A percentile compares a stretch with the other conserved stretches of the same genome.
Conservation (phyloP, 2,329 filamentous ascomycete species). For the Diaporthe capsici region DNA sequence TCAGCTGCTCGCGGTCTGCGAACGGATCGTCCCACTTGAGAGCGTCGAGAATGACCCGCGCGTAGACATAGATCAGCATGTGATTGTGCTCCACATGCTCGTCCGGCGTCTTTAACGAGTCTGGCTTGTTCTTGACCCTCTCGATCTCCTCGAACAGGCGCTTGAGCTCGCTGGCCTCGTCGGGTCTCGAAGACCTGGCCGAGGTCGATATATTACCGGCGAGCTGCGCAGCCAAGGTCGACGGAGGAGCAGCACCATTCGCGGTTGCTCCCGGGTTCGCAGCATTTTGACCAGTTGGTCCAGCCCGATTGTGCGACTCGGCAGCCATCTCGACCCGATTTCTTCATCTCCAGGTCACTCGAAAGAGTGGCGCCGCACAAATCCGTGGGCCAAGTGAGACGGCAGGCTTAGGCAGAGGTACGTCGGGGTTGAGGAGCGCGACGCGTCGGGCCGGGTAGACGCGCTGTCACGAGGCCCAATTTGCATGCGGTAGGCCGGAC, state of each 20-base stretch:
- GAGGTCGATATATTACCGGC: constrained; percentile 83
- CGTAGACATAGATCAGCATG: constrained; percentile 87
- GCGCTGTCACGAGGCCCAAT: constrained; percentile 34
- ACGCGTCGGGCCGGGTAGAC: constrained; percentile 31
- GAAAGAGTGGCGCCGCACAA: constrained; percentile 23
- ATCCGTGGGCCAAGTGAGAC: neutral
- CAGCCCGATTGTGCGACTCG: constrained; percentile 25
- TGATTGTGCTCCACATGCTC: constrained; percentile 84
- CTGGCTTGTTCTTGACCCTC: constrained; percentile 65
- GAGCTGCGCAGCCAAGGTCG: constrained; percentile 89
- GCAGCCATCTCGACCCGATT: constrained; percentile 35
- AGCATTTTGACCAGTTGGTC: constrained; percentile 30
- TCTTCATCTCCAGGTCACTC: constrained; percentile 26
- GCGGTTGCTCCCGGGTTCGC: constrained; percentile 35
- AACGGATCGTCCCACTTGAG: constrained; percentile 79
- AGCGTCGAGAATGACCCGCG: constrained; percentile 82
- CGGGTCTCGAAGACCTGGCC: constrained; percentile 71
- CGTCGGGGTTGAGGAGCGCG: constrained; percentile 13
- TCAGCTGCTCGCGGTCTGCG: constrained; percentile 66
- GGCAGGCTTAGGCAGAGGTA: neutral
- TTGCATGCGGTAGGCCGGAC: neutral
- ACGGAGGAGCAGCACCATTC: constrained; percentile 69
- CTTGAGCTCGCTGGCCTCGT: constrained; percentile 81
- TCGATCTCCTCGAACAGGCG: constrained; percentile 74
- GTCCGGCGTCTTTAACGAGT: constrained; percentile 70